Evolutionary conservation across 345 rosid genomes (phyloP).

Genomic region (Anastatica hierochuntica): DNA sequence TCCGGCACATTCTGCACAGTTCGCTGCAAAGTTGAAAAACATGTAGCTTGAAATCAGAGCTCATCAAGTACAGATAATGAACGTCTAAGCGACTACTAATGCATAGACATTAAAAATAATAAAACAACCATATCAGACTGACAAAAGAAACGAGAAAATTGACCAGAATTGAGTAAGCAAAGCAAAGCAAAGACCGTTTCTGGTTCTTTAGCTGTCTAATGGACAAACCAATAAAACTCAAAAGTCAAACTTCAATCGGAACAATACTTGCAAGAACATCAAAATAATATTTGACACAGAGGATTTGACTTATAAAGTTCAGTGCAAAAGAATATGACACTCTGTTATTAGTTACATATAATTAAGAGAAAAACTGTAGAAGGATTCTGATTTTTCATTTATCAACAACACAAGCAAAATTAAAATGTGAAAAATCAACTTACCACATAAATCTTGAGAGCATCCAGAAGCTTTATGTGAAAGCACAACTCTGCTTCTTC

Average conservation of each 20-base stretch:
- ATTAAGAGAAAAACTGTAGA: too few relatives aligned
- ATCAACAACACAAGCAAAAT: background rate
- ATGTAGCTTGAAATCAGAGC: constrained; percentile 8
- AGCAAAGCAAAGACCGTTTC: background rate
- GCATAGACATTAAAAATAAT: background rate
- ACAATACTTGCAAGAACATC: constrained; percentile 5
- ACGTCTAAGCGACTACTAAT: constrained; percentile 10
- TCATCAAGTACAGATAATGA: background rate
- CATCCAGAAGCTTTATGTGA: constrained; percentile 64
- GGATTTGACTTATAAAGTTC: too few relatives aligned
- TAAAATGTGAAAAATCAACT: constrained; percentile 17
- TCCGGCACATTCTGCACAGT: constrained; percentile 52
- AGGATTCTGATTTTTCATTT: too few relatives aligned
- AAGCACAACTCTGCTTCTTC: constrained; percentile 56
- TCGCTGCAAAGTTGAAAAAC: constrained; percentile 43
- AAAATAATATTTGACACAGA: constrained; percentile 4
- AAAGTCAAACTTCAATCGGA: background rate
- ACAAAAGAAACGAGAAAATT: background rate
- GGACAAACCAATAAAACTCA: constrained; percentile 9
- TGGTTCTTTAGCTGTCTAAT: constrained; percentile 1
- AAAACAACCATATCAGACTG: too few relatives aligned
- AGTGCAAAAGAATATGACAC: constrained; percentile 2
- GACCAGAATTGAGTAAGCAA: background rate
- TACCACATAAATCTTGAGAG: constrained; percentile 66
- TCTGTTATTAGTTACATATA: background rate